Evolutionary conservation across 495 filamentous ascomycete genomes (phyloP).

Genomic region (Lophiotrema nucula): DNA sequence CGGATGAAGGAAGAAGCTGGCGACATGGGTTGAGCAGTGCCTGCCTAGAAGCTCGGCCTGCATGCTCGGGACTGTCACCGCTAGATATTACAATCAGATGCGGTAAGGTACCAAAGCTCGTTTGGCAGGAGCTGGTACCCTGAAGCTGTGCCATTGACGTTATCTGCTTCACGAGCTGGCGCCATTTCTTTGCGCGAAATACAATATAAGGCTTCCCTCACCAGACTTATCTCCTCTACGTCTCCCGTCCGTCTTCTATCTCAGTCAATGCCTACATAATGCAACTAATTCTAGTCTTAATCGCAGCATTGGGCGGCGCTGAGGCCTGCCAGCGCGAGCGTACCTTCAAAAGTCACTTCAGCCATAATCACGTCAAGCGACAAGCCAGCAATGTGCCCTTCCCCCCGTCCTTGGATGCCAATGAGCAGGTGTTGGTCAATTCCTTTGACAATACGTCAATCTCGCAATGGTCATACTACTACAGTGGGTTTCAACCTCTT

Average conservation of each 20-base stretch:
- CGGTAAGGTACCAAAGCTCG: too few relatives aligned
- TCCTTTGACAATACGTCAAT: conserved; percentile 34
- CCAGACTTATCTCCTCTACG: too few relatives aligned
- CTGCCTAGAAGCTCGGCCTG: neutral
- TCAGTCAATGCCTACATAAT: conserved; percentile 8
- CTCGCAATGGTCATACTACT: conserved; percentile 31
- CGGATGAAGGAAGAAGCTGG: conserved; percentile 10
- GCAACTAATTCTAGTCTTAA: conserved; percentile 14
- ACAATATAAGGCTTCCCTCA: too few relatives aligned
- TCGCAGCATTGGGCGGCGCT: conserved; percentile 21
- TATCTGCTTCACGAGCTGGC: too few relatives aligned
- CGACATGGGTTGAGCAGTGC: conserved; percentile 6
- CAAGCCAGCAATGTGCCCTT: conserved; percentile 19
- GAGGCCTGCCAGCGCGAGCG: conserved; percentile 28
- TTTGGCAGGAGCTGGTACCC: too few relatives aligned
- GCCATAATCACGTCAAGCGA: conserved; percentile 17
- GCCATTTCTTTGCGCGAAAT: too few relatives aligned
- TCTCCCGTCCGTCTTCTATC: too few relatives aligned
- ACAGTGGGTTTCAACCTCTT: conserved; percentile 9
- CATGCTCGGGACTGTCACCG: neutral
- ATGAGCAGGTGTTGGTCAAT: conserved; percentile 27
- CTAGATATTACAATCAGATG: too few relatives aligned
- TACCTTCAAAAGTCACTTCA: neutral
- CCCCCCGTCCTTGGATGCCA: conserved; percentile 20
- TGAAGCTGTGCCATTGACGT: too few relatives aligned